These are phyloP conservation scores for Globisporangium cederbergense DNA, from an alignment of 352 stramenopile genomes.

Conservation along the genomic window DNA sequence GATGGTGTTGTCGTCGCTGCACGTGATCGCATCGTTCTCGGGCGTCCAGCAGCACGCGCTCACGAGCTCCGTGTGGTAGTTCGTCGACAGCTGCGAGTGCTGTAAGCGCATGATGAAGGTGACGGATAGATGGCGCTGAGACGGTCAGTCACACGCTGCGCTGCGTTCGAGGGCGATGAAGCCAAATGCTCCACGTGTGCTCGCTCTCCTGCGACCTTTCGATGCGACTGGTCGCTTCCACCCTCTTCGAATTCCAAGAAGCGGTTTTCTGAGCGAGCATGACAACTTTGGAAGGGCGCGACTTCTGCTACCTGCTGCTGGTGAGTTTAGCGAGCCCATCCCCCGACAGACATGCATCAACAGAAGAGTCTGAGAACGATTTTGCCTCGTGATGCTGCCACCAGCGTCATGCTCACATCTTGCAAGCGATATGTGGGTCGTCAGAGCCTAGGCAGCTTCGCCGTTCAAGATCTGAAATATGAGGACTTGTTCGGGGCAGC, in stretches of 20 bases:
- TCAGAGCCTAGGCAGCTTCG: no score
- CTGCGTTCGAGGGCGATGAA: not conserved
- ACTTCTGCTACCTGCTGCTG: not conserved
- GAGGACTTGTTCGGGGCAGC: no score
- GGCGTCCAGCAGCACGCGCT: conserved; percentile 84
- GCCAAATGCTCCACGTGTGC: not conserved
- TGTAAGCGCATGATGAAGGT: conserved; percentile 62
- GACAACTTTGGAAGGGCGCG: not conserved
- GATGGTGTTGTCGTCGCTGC: conserved; percentile 83
- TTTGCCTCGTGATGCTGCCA: no score
- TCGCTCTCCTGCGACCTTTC: not conserved
- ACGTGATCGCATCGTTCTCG: conserved; percentile 87
- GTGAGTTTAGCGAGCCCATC: no score
- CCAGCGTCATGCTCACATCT: no score
- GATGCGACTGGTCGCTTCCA: not conserved
- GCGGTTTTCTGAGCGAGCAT: not conserved
- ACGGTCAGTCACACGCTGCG: not conserved
- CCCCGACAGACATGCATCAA: no score
- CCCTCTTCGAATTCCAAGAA: not conserved
- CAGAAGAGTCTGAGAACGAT: no score
- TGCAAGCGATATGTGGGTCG: no score
- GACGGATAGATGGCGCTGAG: no score
- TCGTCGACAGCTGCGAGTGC: conserved; percentile 64
- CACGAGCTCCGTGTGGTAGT: conserved; percentile 81
- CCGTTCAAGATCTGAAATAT: no score